These are phyloP conservation scores for Taiozyma sp. DNA, from an alignment of 1,139 yeast species.

Conservation along the genomic window DNA sequence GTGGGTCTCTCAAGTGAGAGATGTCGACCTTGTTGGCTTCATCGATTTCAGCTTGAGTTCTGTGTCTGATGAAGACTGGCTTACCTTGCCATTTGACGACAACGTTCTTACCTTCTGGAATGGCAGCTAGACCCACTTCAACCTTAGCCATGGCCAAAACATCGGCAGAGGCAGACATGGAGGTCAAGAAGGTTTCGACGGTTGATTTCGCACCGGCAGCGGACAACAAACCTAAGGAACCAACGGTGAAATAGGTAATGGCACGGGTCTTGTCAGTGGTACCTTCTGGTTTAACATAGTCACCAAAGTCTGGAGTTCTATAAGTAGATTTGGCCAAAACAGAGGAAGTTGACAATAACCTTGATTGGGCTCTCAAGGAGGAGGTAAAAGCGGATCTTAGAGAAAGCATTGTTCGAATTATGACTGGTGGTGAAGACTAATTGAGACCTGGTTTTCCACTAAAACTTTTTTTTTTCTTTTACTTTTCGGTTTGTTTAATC, in stretches of 20 bases:
- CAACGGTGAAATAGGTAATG: constrained; percentile 95
- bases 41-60: constrained; percentile 87
- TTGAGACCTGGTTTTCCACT: constrained; percentile 1
- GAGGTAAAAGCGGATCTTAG: constrained; percentile 8
- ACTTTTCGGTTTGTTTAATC: constrained; percentile 6
- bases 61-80: constrained; percentile 99
- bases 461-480: constrained; percentile 1
- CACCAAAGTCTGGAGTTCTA: constrained; percentile 89
- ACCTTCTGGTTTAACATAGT: constrained; percentile 67
- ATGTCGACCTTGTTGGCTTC: constrained; percentile 88
- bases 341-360: constrained; percentile 43
- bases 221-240: constrained; percentile 86
- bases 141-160: constrained; percentile 99
- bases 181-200: constrained; percentile 87
- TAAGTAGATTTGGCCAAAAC: constrained; percentile 63
- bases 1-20: constrained; percentile 83
- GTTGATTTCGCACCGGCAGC: constrained; percentile 99
- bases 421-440: not conserved
- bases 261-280: constrained; percentile 72
- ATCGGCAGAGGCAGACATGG: constrained; percentile 98
- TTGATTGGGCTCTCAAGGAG: constrained; percentile 28
- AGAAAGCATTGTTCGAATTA: constrained; percentile 6
- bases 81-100: constrained; percentile 99
- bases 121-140: constrained; percentile 89
- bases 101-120: constrained; percentile 97